These are phyloP conservation scores for Phialemoniopsis sp. DNA, from an alignment of 2,329 filamentous ascomycete species.

Conservation along the genomic window DNA sequence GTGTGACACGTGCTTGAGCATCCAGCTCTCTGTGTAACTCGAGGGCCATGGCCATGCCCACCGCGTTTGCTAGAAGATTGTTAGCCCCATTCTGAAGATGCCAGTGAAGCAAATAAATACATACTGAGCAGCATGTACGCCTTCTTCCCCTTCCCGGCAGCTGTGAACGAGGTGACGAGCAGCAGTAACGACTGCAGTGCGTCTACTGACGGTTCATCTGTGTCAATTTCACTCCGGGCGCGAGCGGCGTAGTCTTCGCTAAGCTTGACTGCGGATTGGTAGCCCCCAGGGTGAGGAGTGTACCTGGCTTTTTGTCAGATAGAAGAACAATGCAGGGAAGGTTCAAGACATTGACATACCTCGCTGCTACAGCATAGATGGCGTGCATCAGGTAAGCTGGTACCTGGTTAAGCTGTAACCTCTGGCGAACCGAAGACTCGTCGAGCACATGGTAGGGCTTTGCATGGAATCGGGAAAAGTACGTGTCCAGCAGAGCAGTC, in stretches of 20 bases:
- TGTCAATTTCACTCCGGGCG: slow-evolving; percentile 66
- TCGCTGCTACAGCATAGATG: slow-evolving; percentile 58
- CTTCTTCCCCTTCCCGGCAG: slow-evolving; percentile 76
- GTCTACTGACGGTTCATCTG: slow-evolving; percentile 78
- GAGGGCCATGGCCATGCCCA: slow-evolving; percentile 79
- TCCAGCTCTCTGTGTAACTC: slow-evolving; percentile 77
- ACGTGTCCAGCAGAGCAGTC: slow-evolving; percentile 69
- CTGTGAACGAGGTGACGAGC: slow-evolving; percentile 71
- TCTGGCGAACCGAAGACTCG: slow-evolving; percentile 69
- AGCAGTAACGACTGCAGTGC: slow-evolving; percentile 71
- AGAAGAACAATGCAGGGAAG: slow-evolving; percentile 2
- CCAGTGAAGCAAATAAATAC: no score
- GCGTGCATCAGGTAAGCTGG: slow-evolving; percentile 49
- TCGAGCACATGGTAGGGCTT: slow-evolving; percentile 82
- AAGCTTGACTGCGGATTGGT: slow-evolving; percentile 61
- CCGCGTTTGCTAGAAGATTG: slow-evolving; percentile 56
- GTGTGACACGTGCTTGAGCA: slow-evolving; percentile 53
- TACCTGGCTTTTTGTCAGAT: slow-evolving; percentile 47
- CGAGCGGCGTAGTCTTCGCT: slow-evolving; percentile 71
- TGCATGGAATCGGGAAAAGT: slow-evolving; percentile 74
- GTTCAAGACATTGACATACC: slow-evolving; percentile 35
- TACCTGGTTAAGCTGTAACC: slow-evolving; percentile 65
- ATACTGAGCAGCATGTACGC: slow-evolving; percentile 81
- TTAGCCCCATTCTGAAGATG: slow-evolving; percentile 24
- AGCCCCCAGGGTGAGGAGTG: slow-evolving; percentile 61